Conservation (phyloP, 345 rosid species). For the Euphorbia tirucalli region DNA sequence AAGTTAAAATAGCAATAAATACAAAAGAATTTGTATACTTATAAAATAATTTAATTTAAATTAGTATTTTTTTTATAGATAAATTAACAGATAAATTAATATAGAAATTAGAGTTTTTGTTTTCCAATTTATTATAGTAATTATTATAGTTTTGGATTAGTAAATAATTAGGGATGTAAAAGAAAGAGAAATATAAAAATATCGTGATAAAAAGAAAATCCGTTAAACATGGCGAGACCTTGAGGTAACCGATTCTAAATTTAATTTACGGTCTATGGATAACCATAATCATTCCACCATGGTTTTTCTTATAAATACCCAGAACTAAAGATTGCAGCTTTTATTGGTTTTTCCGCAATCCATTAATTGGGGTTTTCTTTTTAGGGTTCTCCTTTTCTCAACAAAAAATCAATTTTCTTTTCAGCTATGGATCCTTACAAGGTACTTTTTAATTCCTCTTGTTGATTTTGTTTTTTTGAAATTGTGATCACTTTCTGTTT, state of each 20-base stretch:
- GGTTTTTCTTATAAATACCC: not conserved
- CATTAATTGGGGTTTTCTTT: not conserved
- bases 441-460: not conserved
- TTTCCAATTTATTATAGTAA: too few relatives aligned
- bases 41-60: too few relatives aligned
- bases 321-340: not conserved
- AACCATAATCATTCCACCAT: not conserved
- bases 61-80: too few relatives aligned
- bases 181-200: not conserved
- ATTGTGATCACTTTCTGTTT: too few relatives aligned
- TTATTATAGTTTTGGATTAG: too few relatives aligned
- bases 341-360: not conserved
- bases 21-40: too few relatives aligned
- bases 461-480: too few relatives aligned
- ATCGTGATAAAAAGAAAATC: not conserved
- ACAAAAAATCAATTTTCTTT: not conserved
- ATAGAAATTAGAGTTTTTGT: too few relatives aligned
- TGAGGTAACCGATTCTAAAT: not conserved
- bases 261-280: not conserved
- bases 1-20: too few relatives aligned
- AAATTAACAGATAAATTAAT: too few relatives aligned
- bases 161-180: too few relatives aligned
- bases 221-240: not conserved
- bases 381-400: not conserved
- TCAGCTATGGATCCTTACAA: constrained; percentile 12